phyloP scores from a whole-genome alignment of 2,329 filamentous ascomycete genomes.

The Boeremia exigua region DNA sequence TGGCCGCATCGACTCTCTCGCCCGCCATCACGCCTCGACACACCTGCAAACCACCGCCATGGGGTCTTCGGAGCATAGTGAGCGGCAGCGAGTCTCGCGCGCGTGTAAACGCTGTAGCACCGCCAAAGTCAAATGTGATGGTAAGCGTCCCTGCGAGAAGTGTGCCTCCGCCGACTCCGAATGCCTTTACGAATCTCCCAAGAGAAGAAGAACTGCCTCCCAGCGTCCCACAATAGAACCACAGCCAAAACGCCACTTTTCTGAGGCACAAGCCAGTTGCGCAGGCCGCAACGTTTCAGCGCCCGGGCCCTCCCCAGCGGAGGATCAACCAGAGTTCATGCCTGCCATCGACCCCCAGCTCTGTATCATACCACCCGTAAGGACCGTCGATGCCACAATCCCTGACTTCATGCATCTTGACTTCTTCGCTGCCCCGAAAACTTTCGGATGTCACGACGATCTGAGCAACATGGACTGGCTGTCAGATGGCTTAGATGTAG shows the following conservation, averaged over 20 bases:
- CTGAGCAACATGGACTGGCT: not conserved
- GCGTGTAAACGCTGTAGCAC: conserved; percentile 10
- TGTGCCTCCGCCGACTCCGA: not conserved
- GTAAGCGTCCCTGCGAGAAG: not conserved
- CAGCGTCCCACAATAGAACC: too few relatives aligned
- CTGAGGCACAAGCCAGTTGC: too few relatives aligned
- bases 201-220: not conserved
- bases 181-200: conserved; percentile 4
- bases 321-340: not conserved
- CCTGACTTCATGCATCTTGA: not conserved
- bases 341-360: not conserved
- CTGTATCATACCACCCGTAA: not conserved
- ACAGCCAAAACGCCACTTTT: too few relatives aligned
- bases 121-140: conserved; percentile 10
- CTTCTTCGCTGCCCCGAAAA: not conserved
- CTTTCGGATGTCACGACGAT: not conserved
- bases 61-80: too few relatives aligned
- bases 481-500: not conserved
- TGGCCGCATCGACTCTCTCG: too few relatives aligned
- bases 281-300: too few relatives aligned
- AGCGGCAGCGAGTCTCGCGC: conserved; percentile 2
- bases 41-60: too few relatives aligned
- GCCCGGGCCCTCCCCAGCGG: too few relatives aligned
- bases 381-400: too few relatives aligned
- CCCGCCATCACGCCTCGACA: too few relatives aligned